Base-by-base conservation (phyloP, 805 yeast species). In the Kodamaea leandrae region DNA sequence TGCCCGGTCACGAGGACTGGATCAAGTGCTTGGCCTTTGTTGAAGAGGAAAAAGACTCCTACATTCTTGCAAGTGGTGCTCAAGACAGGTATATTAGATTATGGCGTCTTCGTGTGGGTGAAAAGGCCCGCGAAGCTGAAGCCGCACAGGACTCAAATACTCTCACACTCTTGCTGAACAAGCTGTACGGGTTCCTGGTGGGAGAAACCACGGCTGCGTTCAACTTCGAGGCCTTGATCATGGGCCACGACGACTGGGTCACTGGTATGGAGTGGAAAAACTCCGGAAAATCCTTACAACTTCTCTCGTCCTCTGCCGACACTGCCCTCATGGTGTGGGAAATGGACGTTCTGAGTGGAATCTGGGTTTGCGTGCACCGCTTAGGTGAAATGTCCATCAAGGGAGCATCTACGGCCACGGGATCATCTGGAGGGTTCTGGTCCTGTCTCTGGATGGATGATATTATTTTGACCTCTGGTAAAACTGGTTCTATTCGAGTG, bases 211-310 rank as follows among this genome's bases (percentile, higher is more conserved):
- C 66, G 37, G 77, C 77, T 43, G 78, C 83, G 4, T 73, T 89
- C 38, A 79, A 78, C 49, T 88, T 90, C 55, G 99, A 95, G 55
- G 96, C 99, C 0, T 76, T 93, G 45, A 79, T 93, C 18, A 83
- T 93, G 84, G 99, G 99, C 6, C 99, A 93, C 62, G 99, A 93
- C 58, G 99, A 93, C 60, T 93, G 99, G 99, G 82, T 95, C 18
- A 79, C 91, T 2, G 80, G 87, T 7, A 68, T 93, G 35, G 68
- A 74, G 41, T 93, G 99, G 98, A 86, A 10, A 21, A 10, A 6
- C 25, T 6, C 25, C 39, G n/a, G n/a, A 4, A 60, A 60, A 23
- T 72, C 76, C 39, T 54, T 78, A 24, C 77, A 76, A 47, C 67
- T 93, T 23, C 62, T 93, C 28, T 87, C 96, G 0, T 80, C 96